phyloP scores from a whole-genome alignment of 129 eudicot genomes.

The Chrysanthemum lavandulifolium region DNA sequence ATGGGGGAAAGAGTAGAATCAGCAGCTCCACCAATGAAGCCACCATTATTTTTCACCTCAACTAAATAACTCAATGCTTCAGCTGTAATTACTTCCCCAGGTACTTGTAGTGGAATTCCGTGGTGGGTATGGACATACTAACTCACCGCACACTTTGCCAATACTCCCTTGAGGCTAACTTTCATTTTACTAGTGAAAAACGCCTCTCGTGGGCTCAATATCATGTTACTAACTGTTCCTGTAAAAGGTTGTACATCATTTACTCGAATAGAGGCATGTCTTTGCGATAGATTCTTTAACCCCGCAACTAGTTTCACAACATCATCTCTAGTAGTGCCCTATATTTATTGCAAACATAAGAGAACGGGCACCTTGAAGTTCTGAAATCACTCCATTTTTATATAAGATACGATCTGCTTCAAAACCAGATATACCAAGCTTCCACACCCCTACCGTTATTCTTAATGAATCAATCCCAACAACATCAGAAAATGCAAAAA shows the following conservation, averaged over 20 bases:
- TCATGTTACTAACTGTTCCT: constrained; percentile 24
- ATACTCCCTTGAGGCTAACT: constrained; percentile 41
- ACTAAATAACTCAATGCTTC: constrained; percentile 36
- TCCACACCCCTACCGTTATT: constrained; percentile 57
- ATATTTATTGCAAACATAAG: constrained; percentile 53
- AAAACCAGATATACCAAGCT: constrained; percentile 62
- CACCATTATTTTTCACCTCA: constrained; percentile 48
- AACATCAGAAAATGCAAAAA: neutral
- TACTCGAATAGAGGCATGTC: neutral
- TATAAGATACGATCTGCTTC: constrained; percentile 63
- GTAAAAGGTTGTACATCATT: constrained; percentile 6
- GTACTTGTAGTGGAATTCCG: constrained; percentile 61
- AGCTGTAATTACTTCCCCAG: constrained; percentile 62
- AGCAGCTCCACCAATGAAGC: constrained; percentile 49
- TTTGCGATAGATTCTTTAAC: constrained; percentile 46
- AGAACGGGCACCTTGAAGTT: constrained; percentile 57
- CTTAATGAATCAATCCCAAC: constrained; percentile 56
- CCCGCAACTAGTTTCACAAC: constrained; percentile 37
- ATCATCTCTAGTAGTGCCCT: constrained; percentile 59
- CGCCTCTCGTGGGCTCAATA: constrained; percentile 75
- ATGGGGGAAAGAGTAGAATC: constrained; percentile 52
- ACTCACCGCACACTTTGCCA: constrained; percentile 70
- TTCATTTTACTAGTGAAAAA: constrained; percentile 57
- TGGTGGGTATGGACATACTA: constrained; percentile 86
- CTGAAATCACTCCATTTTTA: constrained; percentile 48